Conservation (phyloP, 768 basidiomycete species). For the Lyophyllum shimeji region DNA sequence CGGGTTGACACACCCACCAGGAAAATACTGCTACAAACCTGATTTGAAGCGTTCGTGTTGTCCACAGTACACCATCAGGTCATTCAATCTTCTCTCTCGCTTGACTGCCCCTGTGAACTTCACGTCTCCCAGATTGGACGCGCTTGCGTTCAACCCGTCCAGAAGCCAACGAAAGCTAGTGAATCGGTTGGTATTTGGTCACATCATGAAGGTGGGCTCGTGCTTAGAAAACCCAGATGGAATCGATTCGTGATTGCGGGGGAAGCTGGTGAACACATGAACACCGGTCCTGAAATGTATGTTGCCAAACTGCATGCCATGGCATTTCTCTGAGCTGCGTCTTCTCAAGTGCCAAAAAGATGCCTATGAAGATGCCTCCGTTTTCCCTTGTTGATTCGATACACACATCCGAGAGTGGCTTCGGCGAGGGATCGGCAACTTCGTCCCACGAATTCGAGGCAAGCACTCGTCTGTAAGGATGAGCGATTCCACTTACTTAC, state of each 20-base stretch:
- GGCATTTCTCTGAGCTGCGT: background rate
- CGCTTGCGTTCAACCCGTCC: slow-evolving; percentile 62
- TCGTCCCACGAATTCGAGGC: slow-evolving; percentile 64
- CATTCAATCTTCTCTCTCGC: slow-evolving; percentile 6
- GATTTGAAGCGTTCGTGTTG: slow-evolving; percentile 83
- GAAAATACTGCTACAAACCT: slow-evolving; percentile 83
- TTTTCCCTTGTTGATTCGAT: slow-evolving; percentile 50
- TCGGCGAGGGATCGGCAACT: slow-evolving; percentile 25
- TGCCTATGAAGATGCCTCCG: slow-evolving; percentile 21
- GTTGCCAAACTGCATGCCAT: background rate
- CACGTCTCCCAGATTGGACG: slow-evolving; percentile 56
- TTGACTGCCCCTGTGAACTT: slow-evolving; percentile 4
- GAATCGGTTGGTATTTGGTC: slow-evolving; percentile 48
- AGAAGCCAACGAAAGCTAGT: slow-evolving; percentile 75
- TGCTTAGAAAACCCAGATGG: slow-evolving; percentile 48
- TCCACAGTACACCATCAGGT: slow-evolving; percentile 94
- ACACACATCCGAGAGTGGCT: slow-evolving; percentile 53
- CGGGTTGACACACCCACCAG: slow-evolving; percentile 21
- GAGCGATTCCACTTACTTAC: background rate
- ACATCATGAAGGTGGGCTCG: background rate
- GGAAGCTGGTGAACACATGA: slow-evolving; percentile 31
- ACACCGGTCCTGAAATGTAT: slow-evolving; percentile 19
- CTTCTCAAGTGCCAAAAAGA: slow-evolving; percentile 2
- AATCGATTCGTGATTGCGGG: slow-evolving; percentile 63
- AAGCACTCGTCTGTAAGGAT: slow-evolving; percentile 3